These are phyloP conservation scores for Glonium stellatum DNA, from an alignment of 495 filamentous ascomycete species.

Conservation along the genomic window DNA sequence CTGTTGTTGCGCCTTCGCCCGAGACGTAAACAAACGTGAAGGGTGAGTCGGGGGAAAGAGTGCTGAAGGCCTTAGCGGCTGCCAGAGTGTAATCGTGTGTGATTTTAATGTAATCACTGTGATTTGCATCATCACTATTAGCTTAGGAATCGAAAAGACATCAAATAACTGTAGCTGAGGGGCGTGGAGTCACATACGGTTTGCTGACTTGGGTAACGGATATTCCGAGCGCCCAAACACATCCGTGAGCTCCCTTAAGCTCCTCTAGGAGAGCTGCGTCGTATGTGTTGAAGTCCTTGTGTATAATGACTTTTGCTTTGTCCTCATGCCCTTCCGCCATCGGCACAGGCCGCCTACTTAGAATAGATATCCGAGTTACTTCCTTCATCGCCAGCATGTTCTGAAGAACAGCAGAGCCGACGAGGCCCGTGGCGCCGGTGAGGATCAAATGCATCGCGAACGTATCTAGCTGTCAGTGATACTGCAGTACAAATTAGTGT, in stretches of 20 bases:
- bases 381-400: conserved; percentile 52
- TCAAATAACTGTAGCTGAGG: neutral
- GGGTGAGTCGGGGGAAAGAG: conserved; percentile 39
- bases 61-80: conserved; percentile 55
- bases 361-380: conserved; percentile 57
- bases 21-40: conserved; percentile 69
- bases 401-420: conserved; percentile 58
- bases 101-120: conserved; percentile 60
- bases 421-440: conserved; percentile 67
- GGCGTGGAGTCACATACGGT: conserved; percentile 40
- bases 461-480: neutral
- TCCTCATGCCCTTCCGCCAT: conserved; percentile 52
- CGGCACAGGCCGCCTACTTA: conserved; percentile 57
- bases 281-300: conserved; percentile 58
- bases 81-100: conserved; percentile 57
- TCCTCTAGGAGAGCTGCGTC: conserved; percentile 48
- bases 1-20: conserved; percentile 48
- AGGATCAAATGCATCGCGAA: conserved; percentile 59
- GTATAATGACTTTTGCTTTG: conserved; percentile 58
- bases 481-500: neutral
- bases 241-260: conserved; percentile 56
- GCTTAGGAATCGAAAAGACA: neutral
- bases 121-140: neutral
- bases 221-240: conserved; percentile 66
- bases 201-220: conserved; percentile 51